Evolutionary conservation across 371 early-diverging fungal genomes (phyloP).

Genomic region (Syncephalastrum sp.): DNA sequence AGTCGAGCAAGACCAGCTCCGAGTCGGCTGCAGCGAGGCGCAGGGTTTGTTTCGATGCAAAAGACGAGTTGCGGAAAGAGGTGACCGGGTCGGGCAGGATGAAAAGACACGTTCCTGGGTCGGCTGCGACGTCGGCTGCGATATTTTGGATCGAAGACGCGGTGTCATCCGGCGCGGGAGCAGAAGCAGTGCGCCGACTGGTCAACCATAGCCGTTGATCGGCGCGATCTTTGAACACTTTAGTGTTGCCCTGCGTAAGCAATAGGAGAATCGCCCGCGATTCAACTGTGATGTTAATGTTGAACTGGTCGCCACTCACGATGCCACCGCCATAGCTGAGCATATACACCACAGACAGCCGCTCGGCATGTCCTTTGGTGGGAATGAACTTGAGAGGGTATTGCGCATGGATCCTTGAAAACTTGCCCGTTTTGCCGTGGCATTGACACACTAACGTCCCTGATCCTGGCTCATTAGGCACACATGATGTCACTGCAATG

Average conservation of each 20-base stretch:
- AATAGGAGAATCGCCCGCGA: conserved; percentile 54
- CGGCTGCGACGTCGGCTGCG: conserved; percentile 25
- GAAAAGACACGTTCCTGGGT: conserved; percentile 40
- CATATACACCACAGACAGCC: conserved; percentile 50
- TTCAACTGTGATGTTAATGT: conserved; percentile 47
- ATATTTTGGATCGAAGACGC: conserved; percentile 48
- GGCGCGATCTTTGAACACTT: conserved; percentile 59
- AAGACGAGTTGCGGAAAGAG: conserved; percentile 64
- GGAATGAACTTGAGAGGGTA: conserved; percentile 52
- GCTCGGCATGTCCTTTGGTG: conserved; percentile 35
- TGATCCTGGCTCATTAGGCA: conserved; percentile 30
- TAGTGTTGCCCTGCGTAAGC: conserved; percentile 79
- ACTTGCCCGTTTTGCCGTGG: conserved; percentile 27
- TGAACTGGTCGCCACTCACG: conserved; percentile 68
- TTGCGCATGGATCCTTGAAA: conserved; percentile 45
- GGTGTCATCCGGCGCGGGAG: background rate
- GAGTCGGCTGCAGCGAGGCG: conserved; percentile 37
- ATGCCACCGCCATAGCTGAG: conserved; percentile 81
- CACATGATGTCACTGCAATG: conserved; percentile 8
- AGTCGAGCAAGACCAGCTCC: conserved; percentile 70
- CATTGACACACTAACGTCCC: conserved; percentile 39
- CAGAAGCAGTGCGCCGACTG: conserved; percentile 6
- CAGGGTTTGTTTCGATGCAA: conserved; percentile 61
- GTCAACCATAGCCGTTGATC: conserved; percentile 27
- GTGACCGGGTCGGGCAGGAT: conserved; percentile 79